Conservation (phyloP, 768 basidiomycete genomes). For the Leccinum sublutescens region DNA sequence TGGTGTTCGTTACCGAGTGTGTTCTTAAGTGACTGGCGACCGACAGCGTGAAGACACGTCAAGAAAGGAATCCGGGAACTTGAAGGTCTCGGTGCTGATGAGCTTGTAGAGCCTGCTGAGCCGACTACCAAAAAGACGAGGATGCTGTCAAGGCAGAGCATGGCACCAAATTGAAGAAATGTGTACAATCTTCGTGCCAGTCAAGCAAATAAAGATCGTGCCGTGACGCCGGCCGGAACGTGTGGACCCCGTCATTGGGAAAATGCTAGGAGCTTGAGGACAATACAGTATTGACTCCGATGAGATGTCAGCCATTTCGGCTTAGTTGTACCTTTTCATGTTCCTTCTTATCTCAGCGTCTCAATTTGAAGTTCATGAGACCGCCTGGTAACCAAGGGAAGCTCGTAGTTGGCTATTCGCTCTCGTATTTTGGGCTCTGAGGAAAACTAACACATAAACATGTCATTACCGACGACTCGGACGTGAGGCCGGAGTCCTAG, state of each 20-base stretch:
- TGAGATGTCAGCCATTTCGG: no score
- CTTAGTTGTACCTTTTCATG: no score
- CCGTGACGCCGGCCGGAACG: conserved; percentile 69
- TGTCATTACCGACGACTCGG: no score
- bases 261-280: conserved; percentile 43
- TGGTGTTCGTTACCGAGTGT: conserved; percentile 86
- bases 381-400: no score
- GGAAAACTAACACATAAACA: no score
- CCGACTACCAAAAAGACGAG: conserved; percentile 29
- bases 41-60: conserved; percentile 76
- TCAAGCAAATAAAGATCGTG: conserved; percentile 92
- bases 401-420: no score
- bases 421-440: no score
- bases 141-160: conserved; percentile 27
- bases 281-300: no score
- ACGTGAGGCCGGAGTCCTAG: no score
- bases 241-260: conserved; percentile 81
- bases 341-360: no score
- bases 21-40: conserved; percentile 84
- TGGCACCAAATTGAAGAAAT: conserved; percentile 25
- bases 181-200: conserved; percentile 40
- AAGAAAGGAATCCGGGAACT: conserved; percentile 48
- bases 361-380: no score
- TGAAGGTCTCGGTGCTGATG: conserved; percentile 65
- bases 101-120: conserved; percentile 50